phyloP scores from a whole-genome alignment of 352 stramenopile species.

The Phytopythium aichiense region DNA sequence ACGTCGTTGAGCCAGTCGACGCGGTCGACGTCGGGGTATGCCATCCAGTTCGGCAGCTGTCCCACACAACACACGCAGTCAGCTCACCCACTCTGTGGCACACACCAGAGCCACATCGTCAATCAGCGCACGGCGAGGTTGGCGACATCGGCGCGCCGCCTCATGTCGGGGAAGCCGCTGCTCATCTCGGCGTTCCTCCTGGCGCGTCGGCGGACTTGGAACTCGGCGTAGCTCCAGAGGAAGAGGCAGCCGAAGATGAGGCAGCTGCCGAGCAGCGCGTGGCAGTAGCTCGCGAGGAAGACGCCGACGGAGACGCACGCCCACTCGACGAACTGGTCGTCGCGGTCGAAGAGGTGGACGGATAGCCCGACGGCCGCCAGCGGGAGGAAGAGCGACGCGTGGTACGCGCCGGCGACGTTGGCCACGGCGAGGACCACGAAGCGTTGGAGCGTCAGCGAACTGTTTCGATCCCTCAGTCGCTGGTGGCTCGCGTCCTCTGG shows the following conservation, averaged over 20 bases:
- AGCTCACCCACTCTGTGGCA: not conserved
- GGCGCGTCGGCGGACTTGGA: slow-evolving; percentile 28
- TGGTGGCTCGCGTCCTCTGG: not conserved
- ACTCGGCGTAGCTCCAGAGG: slow-evolving; percentile 54
- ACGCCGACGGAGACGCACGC: slow-evolving; percentile 27
- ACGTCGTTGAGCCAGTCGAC: slow-evolving; percentile 81
- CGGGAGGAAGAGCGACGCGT: slow-evolving; percentile 59
- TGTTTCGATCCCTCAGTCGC: not conserved
- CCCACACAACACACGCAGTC: not conserved
- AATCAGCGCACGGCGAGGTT: slow-evolving; percentile 17
- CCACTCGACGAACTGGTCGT: slow-evolving; percentile 28
- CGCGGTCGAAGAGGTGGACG: slow-evolving; percentile 21
- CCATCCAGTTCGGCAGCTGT: slow-evolving; percentile 52
- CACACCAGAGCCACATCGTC: not conserved
- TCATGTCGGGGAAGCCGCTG: slow-evolving; percentile 16
- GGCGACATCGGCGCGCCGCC: slow-evolving; percentile 20
- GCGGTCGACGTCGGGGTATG: slow-evolving; percentile 60
- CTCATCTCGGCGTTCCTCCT: slow-evolving; percentile 10
- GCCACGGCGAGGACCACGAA: slow-evolving; percentile 31
- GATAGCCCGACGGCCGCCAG: slow-evolving; percentile 42
- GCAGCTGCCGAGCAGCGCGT: slow-evolving; percentile 37
- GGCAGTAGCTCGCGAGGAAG: slow-evolving; percentile 28
- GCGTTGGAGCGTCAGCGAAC: slow-evolving; percentile 11
- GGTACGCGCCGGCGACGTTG: slow-evolving; percentile 21
- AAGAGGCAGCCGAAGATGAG: slow-evolving; percentile 32